Base-by-base conservation (phyloP, 2,329 filamentous ascomycete genomes). In the Ceratocystis cubensis region DNA sequence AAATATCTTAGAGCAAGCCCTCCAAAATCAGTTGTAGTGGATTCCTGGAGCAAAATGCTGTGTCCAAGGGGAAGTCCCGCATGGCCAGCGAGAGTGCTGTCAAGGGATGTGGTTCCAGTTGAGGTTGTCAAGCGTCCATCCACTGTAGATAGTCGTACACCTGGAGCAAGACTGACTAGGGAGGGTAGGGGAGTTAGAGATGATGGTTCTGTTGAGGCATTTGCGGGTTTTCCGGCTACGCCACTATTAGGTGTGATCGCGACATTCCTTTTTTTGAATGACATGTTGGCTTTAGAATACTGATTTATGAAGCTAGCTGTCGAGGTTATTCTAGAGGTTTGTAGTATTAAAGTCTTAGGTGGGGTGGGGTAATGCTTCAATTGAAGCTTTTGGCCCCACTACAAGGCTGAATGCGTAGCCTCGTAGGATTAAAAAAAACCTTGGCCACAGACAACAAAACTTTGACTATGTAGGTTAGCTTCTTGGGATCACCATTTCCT, bases 21-120 rank as follows among this genome's bases (percentile, higher is more conserved):
- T 0, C 89, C 86, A 77, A 96, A 99, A 74, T 99, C 94, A 0
- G 94, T 99, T 0, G 93, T 96, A 0, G 93, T 93, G 67, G 86
- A 88, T 72, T 99, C 94, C 73, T 93, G 89, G 41, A 96, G 78
- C 4, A 99, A 77, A 0, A 97, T 73, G 0, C 86, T 89, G 20
- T 84, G 90, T 0, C 94, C 94, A 5, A 97, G 80, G 0, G 89
- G 85, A 3, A 97, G 79, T 0, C 94, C 94, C 3, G 87, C 84
- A 77, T 97, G 93, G 0, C 93, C 91, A 50, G 91, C 91, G 1
- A 99, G 80, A 20, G 96, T 80, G 68, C 84, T 84, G 73, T 99
- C 94, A 50, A 99, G 79, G 20, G 91, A 96, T 2, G 85, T 81
- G 0, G 91, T 93, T 25, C 94, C 94, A 0, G 94, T 97, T 0